Conservation (phyloP, 2,329 filamentous ascomycete species). For the Xylariomycetidae sp. region DNA sequence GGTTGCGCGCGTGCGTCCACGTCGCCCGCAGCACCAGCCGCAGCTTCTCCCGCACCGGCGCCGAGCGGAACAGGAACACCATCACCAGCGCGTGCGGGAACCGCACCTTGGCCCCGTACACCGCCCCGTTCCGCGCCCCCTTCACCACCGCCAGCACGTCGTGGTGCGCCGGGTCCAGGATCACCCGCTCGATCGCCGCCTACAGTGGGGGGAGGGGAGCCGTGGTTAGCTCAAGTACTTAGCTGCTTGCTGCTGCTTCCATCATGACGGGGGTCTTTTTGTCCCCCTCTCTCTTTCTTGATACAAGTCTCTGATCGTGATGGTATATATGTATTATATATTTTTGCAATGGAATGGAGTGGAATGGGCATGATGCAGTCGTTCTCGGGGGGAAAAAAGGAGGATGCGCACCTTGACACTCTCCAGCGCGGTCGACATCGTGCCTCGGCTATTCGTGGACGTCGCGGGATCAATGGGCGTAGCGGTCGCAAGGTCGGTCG, state of each 20-base stretch:
- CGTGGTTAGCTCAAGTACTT: constrained; percentile 1
- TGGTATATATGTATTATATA: too few relatives aligned
- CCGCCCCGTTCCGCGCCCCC: constrained; percentile 89
- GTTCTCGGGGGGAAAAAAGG: too few relatives aligned
- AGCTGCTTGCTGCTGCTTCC: not conserved
- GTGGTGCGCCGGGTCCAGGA: constrained; percentile 79
- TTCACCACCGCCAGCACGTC: constrained; percentile 82
- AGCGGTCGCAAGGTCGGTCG: too few relatives aligned
- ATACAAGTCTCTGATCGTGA: not conserved
- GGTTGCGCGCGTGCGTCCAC: constrained; percentile 81
- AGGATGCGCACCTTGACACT: constrained; percentile 16
- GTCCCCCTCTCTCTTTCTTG: not conserved
- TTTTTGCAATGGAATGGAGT: too few relatives aligned
- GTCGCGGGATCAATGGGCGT: too few relatives aligned
- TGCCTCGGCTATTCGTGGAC: constrained; percentile 21
- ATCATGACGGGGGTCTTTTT: not conserved
- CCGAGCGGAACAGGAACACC: constrained; percentile 93
- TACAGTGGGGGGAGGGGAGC: too few relatives aligned
- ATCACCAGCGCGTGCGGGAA: constrained; percentile 98
- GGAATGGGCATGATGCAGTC: too few relatives aligned
- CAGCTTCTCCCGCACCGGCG: constrained; percentile 76
- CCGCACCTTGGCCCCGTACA: constrained; percentile 95
- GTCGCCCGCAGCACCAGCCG: constrained; percentile 78
- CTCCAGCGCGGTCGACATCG: constrained; percentile 19
- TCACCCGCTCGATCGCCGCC: constrained; percentile 66